phyloP scores from a whole-genome alignment of 345 rosid genomes.

The Citrus maxima region DNA sequence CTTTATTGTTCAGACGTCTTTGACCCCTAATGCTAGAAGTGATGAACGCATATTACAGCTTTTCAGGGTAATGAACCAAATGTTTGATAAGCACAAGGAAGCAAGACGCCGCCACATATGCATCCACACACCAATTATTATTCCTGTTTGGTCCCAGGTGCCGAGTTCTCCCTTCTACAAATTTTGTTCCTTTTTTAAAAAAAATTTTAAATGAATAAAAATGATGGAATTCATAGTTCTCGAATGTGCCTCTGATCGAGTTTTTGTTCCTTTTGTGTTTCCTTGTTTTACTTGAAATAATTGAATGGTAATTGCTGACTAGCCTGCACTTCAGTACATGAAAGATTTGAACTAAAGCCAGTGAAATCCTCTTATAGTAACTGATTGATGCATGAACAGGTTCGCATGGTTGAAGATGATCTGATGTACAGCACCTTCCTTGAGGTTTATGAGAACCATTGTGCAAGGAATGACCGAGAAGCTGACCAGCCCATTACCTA shows the following conservation, averaged over 20 bases:
- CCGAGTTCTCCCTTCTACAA: constrained; percentile 4
- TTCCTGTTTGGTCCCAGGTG: constrained; percentile 99
- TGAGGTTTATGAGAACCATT: constrained; percentile 96
- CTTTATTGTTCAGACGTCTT: constrained; percentile 96
- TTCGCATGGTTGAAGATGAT: constrained; percentile 99
- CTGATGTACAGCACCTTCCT: constrained; percentile 95
- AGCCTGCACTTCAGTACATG: background rate
- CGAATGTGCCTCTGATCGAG: background rate
- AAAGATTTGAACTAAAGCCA: background rate
- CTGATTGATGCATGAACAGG: constrained; percentile 40
- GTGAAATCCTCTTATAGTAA: background rate
- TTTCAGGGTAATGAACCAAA: constrained; percentile 97
- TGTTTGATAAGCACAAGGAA: constrained; percentile 99
- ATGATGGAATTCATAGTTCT: background rate
- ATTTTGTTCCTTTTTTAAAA: background rate
- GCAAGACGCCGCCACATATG: constrained; percentile 84
- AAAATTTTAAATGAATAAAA: background rate
- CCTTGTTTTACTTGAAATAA: background rate
- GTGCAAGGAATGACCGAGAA: constrained; percentile 88
- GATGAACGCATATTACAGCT: constrained; percentile 96
- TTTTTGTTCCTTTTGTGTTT: background rate
- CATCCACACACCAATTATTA: constrained; percentile 94
- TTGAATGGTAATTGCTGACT: background rate
- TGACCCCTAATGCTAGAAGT: constrained; percentile 98
- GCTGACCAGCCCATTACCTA: constrained; percentile 85